A percentile compares a stretch with the other conserved stretches of the same genome.
Conservation (phyloP, 805 yeast genomes). For the Wickerhamomyces xylosicus region DNA sequence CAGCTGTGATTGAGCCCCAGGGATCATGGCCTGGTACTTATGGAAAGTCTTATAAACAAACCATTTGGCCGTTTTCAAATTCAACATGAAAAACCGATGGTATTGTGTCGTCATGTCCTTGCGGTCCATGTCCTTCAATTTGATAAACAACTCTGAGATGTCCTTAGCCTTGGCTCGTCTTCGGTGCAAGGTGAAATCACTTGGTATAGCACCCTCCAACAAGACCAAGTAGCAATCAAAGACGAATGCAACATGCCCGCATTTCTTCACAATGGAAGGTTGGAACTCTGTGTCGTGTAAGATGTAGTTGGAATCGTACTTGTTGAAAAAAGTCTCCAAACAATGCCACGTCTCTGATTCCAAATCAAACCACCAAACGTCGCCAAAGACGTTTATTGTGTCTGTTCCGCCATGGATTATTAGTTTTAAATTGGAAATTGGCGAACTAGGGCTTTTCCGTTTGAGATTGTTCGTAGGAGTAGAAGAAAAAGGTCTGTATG, state of each 20-base stretch:
- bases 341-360: slow-evolving; percentile 31
- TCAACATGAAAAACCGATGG: background rate
- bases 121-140: background rate
- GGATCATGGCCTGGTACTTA: too few species aligned
- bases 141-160: background rate
- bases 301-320: background rate
- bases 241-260: slow-evolving; percentile 9
- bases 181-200: slow-evolving; percentile 1
- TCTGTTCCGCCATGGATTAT: slow-evolving; percentile 30
- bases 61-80: background rate
- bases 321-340: slow-evolving; percentile 19
- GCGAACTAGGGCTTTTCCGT: slow-evolving; percentile 6
- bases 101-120: too few species aligned
- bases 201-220: slow-evolving; percentile 11
- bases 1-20: too few species aligned
- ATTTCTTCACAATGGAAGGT: slow-evolving; percentile 4
- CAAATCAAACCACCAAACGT: slow-evolving; percentile 36
- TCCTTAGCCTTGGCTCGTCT: background rate
- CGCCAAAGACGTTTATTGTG: background rate
- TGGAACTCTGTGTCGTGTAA: background rate
- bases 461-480: slow-evolving; percentile 1
- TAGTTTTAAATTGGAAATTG: slow-evolving; percentile 9
- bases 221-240: slow-evolving; percentile 13
- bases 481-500: background rate
- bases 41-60: background rate